phyloP scores from a whole-genome alignment of 768 basidiomycete species.

The Pleurotus sapidus region DNA sequence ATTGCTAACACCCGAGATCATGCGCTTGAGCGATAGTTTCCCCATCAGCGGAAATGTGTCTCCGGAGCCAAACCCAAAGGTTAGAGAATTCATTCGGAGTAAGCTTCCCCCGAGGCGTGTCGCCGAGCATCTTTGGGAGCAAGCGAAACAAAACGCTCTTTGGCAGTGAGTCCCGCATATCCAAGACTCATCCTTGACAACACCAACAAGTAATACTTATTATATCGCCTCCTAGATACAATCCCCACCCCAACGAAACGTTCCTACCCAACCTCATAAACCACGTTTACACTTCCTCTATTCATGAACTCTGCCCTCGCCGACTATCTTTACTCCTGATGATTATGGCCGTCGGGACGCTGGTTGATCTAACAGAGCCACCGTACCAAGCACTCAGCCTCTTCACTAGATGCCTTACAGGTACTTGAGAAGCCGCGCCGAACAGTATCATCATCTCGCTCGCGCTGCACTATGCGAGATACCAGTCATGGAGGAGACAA shows the following conservation, averaged over 20 bases:
- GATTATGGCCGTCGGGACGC: conserved; percentile 66
- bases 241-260: conserved; percentile 61
- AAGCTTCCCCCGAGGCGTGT: conserved; percentile 55
- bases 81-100: conserved; percentile 54
- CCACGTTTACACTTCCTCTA: conserved; percentile 56
- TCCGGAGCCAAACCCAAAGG: conserved; percentile 47
- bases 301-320: conserved; percentile 54
- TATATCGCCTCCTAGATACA: conserved; percentile 39
- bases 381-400: neutral
- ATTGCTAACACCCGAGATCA: conserved; percentile 38
- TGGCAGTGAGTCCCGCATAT: conserved; percentile 50
- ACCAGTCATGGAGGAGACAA: conserved; percentile 67
- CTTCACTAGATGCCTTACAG: conserved; percentile 9
- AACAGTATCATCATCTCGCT: conserved; percentile 56
- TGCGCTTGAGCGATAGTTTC: conserved; percentile 54
- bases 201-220: neutral
- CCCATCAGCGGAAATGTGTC: conserved; percentile 46
- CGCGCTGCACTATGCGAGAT: conserved; percentile 61
- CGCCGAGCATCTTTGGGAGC: conserved; percentile 60
- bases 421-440: conserved; percentile 26
- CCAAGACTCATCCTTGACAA: neutral
- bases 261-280: conserved; percentile 65
- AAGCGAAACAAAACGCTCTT: conserved; percentile 59
- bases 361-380: conserved; percentile 54
- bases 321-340: conserved; percentile 65